Percentiles rank a stretch among this genome's conserved stretches.
Conservation (phyloP, 2,329 filamentous ascomycete genomes). For the Simplicillium sp. region DNA sequence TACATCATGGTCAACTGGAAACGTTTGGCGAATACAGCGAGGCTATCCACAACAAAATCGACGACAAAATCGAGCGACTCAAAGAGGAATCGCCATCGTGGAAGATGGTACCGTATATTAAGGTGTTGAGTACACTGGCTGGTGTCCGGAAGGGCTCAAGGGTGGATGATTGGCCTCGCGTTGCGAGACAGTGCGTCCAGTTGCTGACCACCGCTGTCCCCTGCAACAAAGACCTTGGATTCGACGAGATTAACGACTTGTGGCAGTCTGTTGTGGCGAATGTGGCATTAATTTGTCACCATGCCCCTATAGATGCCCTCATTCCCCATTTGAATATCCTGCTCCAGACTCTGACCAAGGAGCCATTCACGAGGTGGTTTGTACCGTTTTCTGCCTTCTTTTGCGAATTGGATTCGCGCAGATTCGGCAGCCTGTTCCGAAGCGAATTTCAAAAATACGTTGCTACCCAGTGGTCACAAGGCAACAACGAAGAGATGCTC, state of each 20-base stretch:
- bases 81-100: slow-evolving; percentile 17
- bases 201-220: slow-evolving; percentile 40
- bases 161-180: slow-evolving; percentile 59
- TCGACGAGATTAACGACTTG: slow-evolving; percentile 29
- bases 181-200: slow-evolving; percentile 48
- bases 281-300: slow-evolving; percentile 59
- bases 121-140: slow-evolving; percentile 58
- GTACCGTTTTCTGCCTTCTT: slow-evolving; percentile 78
- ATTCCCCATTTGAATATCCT: slow-evolving; percentile 61
- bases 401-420: slow-evolving; percentile 59
- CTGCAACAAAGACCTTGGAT: slow-evolving; percentile 21
- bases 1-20: slow-evolving; percentile 70
- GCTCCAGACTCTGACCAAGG: slow-evolving; percentile 53
- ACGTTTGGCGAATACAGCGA: slow-evolving; percentile 63
- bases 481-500: slow-evolving; percentile 55
- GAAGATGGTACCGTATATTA: slow-evolving; percentile 37
- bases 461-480: slow-evolving; percentile 60
- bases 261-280: slow-evolving; percentile 51
- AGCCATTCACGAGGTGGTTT: slow-evolving; percentile 62
- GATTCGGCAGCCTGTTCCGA: slow-evolving; percentile 72
- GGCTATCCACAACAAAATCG: slow-evolving; percentile 44
- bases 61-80: slow-evolving; percentile 15
- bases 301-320: slow-evolving; percentile 69
- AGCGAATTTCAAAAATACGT: slow-evolving; percentile 75
- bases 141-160: slow-evolving; percentile 75